Evolutionary conservation across 805 yeast species (phyloP).

Genomic region (Candida chauliodis): DNA sequence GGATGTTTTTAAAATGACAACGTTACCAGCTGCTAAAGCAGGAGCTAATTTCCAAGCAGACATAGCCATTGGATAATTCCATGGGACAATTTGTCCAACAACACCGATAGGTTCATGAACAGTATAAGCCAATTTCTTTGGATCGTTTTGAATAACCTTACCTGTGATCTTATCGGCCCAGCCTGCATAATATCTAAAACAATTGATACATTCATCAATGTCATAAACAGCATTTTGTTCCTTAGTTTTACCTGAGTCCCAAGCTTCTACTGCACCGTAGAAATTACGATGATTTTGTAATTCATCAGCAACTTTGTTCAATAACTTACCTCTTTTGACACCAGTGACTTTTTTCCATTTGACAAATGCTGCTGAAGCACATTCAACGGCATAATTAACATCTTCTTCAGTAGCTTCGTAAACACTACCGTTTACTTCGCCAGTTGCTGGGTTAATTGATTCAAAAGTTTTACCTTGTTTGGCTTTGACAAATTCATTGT

Average conservation of each 20-base stretch:
- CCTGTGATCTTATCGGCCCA: constrained; percentile 61
- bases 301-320: constrained; percentile 35
- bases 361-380: constrained; percentile 37
- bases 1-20: constrained; percentile 67
- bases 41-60: constrained; percentile 82
- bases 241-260: constrained; percentile 48
- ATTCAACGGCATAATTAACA: constrained; percentile 39
- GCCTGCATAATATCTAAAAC: constrained; percentile 55
- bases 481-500: constrained; percentile 40
- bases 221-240: constrained; percentile 48
- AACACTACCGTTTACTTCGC: constrained; percentile 39
- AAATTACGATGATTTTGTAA: constrained; percentile 31
- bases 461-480: constrained; percentile 34
- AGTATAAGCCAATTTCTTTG: constrained; percentile 59
- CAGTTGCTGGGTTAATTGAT: constrained; percentile 41
- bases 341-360: constrained; percentile 48
- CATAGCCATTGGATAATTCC: constrained; percentile 55
- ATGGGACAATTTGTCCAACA: constrained; percentile 45
- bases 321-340: constrained; percentile 35
- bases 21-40: constrained; percentile 77
- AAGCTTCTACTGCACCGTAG: constrained; percentile 39
- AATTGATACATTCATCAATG: constrained; percentile 42
- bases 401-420: constrained; percentile 41
- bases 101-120: constrained; percentile 54
- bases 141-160: constrained; percentile 39